Evolutionary conservation across 2,329 filamentous ascomycete species (phyloP), one percentile per base, ranked within the genome.

Genomic region (Tricladium varicosporioides): DNA sequence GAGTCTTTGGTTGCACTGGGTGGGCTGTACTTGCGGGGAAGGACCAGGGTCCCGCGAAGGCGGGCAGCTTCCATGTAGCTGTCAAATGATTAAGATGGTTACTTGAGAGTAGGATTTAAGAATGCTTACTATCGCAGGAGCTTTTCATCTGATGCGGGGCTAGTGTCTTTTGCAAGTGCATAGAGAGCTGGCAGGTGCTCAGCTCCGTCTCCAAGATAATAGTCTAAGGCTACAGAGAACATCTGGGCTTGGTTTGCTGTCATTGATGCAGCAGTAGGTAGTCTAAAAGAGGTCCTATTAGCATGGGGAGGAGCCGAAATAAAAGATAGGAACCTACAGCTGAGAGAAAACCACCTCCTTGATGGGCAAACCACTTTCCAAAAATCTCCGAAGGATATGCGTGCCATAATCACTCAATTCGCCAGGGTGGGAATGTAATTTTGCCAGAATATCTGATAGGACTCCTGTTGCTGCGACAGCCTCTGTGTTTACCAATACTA

Each of bases 201-300:
- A 54, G 76, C 72, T 63, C 83, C 81, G 32, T 80, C 73, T 0
- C 82, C 80, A 5, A 92, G 78, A 68, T 88, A 92, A 73, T 83
- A 91, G 68, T 92, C 88, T 15, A 91, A 76, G 1, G 87, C 79
- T 73, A 89, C 86, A 1, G 86, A 83, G 68, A 92, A 91, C 65
- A 88, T 77, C 66, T 89, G 83, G 1, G 82, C 85, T 69, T 92
- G 87, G 65, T 84, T 89, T 1, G 89, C 85, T 7, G 89, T 84
- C 70, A 88, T 81, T 1, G 85, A 82, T 3, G 80, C 80, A 0
- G 85, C 83, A 0, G 85, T 85, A 0, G 89, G 88, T 27, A 70
- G 48, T 40, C 65, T 69, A 46, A 4, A 13, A 3, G 2, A 15
- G 15, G 9, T 14, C 33, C 36, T n/a, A 40, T 61, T 18, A 60